Conservation (phyloP, 2,329 filamentous ascomycete genomes). For the Leptodontidium sp. region DNA sequence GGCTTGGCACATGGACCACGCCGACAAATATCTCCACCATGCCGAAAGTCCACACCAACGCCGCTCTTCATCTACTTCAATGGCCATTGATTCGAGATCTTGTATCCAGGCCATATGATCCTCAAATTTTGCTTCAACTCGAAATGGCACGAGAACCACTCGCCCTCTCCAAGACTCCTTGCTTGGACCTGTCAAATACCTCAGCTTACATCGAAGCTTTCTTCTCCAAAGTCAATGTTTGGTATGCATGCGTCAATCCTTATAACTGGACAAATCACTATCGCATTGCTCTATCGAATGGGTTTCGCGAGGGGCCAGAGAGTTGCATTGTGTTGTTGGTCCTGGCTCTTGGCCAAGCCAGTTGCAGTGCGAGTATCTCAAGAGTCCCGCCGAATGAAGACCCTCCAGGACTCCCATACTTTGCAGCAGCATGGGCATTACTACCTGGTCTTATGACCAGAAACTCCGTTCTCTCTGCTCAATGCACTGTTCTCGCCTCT, state of each 20-base stretch:
- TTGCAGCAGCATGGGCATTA: slow-evolving; percentile 80
- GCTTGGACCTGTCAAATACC: slow-evolving; percentile 77
- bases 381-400: slow-evolving; percentile 73
- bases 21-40: slow-evolving; percentile 80
- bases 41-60: slow-evolving; percentile 85
- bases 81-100: slow-evolving; percentile 84
- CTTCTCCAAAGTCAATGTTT: slow-evolving; percentile 82
- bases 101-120: slow-evolving; percentile 79
- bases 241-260: slow-evolving; percentile 87
- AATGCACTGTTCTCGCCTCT: slow-evolving; percentile 82
- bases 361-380: slow-evolving; percentile 78
- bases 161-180: slow-evolving; percentile 68
- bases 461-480: slow-evolving; percentile 79
- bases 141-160: slow-evolving; percentile 84
- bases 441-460: slow-evolving; percentile 81
- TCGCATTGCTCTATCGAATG: slow-evolving; percentile 75
- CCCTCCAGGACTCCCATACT: slow-evolving; percentile 79
- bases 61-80: slow-evolving; percentile 78
- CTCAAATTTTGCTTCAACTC: slow-evolving; percentile 81
- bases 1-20: slow-evolving; percentile 76
- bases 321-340: slow-evolving; percentile 85
- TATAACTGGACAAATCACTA: slow-evolving; percentile 83
- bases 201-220: slow-evolving; percentile 80
- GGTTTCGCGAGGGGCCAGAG: slow-evolving; percentile 80
- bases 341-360: slow-evolving; percentile 79